phyloP scores from a whole-genome alignment of 805 yeast species.

The Metschnikowia reukaufii region DNA sequence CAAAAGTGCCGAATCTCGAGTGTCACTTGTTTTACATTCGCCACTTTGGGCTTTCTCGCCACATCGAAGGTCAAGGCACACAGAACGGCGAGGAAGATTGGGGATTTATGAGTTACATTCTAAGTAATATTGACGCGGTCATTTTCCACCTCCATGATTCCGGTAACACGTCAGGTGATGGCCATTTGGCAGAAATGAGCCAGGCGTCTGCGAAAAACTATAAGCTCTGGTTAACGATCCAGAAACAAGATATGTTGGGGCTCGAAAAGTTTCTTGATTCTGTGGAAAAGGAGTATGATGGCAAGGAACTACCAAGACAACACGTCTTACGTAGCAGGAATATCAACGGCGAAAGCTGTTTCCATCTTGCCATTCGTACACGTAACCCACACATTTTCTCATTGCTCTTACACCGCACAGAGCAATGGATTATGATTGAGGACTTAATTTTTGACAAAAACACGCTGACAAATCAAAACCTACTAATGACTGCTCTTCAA shows the following conservation, averaged over 20 bases:
- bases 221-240: conserved; percentile 54
- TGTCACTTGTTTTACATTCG: conserved; percentile 67
- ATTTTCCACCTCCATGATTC: conserved; percentile 52
- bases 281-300: conserved; percentile 9
- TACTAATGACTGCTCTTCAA: conserved; percentile 63
- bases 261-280: conserved; percentile 19
- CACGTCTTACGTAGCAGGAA: conserved; percentile 25
- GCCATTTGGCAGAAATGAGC: conserved; percentile 37
- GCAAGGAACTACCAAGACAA: conserved; percentile 23
- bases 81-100: conserved; percentile 19
- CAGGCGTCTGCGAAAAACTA: conserved; percentile 48
- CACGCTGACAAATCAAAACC: conserved; percentile 48
- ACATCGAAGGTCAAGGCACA: neutral
- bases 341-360: conserved; percentile 65
- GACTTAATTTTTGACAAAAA: conserved; percentile 66
- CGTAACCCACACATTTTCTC: conserved; percentile 46
- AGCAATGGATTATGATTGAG: conserved; percentile 56
- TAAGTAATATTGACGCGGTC: conserved; percentile 84
- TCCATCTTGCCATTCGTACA: conserved; percentile 60
- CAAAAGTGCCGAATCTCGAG: conserved; percentile 58
- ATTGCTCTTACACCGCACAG: conserved; percentile 45
- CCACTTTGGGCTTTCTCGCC: conserved; percentile 46
- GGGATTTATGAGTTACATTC: conserved; percentile 72
- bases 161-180: conserved; percentile 18
- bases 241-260: conserved; percentile 25